Base-by-base conservation (phyloP, 2,329 filamentous ascomycete species). In the Penicillium hordei region DNA sequence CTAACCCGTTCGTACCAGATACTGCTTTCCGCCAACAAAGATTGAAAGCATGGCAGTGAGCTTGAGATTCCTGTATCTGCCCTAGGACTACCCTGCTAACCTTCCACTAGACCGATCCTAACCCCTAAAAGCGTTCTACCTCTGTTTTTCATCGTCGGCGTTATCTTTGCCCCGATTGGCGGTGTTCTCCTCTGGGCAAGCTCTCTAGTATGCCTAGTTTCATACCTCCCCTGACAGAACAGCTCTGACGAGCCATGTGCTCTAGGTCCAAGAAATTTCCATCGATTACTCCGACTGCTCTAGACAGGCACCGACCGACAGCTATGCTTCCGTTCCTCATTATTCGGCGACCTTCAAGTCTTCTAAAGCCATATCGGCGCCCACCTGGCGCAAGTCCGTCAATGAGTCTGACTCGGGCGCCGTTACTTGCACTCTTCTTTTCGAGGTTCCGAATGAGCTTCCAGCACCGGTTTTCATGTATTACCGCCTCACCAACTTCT, bases 11-110 rank as follows among this genome's bases (percentile, higher is more conserved):
- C 19, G 46, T 36, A 51, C 55, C 71, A 96, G 91, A 97, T 79
- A 97, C 93, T 59, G 94, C 94, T 12, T 99, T 97, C 75, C 86
- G 94, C 69, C 94, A 99, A 75, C 94, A 99, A 78, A 88, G 94
- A 73, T 79, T 99, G 76, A 97, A 97, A 79, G 94, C 94, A 80
- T 99, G 94, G 94, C 94, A 99, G 89, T 95, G 82, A 78, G 91
- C 42, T 46, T 53, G 45, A 52, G 42, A 52, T 21, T 40, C 27
- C 40, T 44, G 19, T 21, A 25, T 27, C 48, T 56, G n/a, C 25
- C 17, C 21, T 3, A 27, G 13, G 12, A 27, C 15, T 23, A 29
- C 55, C 40, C 12, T 53, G 48, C 63, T 65, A 55, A 66, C 53
- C 66, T 67, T 56, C 29, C 43, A 17, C 56, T 71, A 94, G 91